Evolutionary conservation across 208 protist genomes (phyloP).

Genomic region (Crithidia sp.): DNA sequence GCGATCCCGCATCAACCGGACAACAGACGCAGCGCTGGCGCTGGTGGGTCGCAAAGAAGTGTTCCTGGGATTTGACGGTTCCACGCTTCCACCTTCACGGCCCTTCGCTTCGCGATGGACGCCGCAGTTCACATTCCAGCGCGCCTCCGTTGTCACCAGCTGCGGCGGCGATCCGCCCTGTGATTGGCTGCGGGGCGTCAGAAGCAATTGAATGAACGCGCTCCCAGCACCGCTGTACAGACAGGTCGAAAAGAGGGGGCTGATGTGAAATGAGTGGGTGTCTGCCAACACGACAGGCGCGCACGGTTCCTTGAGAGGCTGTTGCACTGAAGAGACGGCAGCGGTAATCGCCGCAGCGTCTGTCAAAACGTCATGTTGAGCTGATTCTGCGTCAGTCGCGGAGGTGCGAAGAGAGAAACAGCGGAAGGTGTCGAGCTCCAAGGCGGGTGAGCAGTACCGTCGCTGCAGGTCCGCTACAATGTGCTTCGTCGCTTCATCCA

Average conservation of each 20-base stretch:
- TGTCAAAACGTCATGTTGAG: background rate
- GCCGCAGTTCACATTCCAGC: background rate
- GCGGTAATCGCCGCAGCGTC: background rate
- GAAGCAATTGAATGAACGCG: constrained; percentile 16
- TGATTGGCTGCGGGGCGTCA: background rate
- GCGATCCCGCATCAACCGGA: constrained; percentile 26
- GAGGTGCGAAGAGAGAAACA: constrained; percentile 8
- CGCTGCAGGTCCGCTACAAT: constrained; percentile 5
- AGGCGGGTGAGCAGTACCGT: constrained; percentile 20
- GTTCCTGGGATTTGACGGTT: background rate
- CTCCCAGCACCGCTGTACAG: constrained; percentile 19
- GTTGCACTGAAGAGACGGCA: background rate
- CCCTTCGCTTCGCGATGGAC: background rate
- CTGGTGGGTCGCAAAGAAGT: background rate
- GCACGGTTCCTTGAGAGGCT: constrained; percentile 25
- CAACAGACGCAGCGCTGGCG: constrained; percentile 6
- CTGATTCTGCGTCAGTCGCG: background rate
- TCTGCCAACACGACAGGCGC: constrained; percentile 13
- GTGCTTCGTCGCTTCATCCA: background rate
- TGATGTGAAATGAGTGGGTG: background rate
- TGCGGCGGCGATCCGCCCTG: background rate
- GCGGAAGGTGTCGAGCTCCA: constrained; percentile 18
- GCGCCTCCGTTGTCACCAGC: background rate
- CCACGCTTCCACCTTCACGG: too few relatives aligned
- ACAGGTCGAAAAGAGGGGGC: constrained; percentile 10